phyloP scores from a whole-genome alignment of 1,284 basidiomycete species.

The Cutaneotrichosporon mucoides region DNA sequence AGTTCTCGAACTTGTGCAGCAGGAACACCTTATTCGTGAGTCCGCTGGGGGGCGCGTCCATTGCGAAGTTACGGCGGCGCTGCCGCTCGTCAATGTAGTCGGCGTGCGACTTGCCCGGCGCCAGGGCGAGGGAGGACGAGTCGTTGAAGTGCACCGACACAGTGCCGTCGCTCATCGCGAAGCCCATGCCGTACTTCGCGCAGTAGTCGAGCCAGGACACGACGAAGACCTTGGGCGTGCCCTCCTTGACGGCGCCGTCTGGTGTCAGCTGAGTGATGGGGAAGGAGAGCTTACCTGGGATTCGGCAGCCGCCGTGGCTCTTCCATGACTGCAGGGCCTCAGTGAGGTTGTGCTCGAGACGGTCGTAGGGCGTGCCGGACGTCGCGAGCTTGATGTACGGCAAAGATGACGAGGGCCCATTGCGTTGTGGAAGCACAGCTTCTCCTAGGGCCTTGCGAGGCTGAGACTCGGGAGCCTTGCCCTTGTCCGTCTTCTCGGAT shows the following conservation, averaged over 20 bases:
- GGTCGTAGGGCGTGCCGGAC: constrained; percentile 11
- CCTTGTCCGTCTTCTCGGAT: constrained; percentile 4
- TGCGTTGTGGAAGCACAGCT: neutral
- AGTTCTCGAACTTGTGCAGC: constrained; percentile 84
- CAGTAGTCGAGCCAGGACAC: constrained; percentile 98
- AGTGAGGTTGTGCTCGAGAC: constrained; percentile 59
- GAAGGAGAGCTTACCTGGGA: constrained; percentile 50
- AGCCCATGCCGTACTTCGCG: constrained; percentile 98
- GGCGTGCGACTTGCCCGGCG: constrained; percentile 81
- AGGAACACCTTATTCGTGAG: constrained; percentile 84
- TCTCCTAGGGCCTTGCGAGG: constrained; percentile 9
- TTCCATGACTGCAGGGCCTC: constrained; percentile 31
- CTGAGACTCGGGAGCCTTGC: neutral
- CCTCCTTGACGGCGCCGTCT: constrained; percentile 49
- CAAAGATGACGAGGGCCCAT: neutral
- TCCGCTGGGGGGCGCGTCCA: constrained; percentile 51
- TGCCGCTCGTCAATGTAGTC: constrained; percentile 61
- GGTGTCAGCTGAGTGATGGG: neutral
- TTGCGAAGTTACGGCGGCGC: constrained; percentile 41
- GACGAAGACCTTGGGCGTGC: constrained; percentile 79
- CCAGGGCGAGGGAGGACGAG: constrained; percentile 76
- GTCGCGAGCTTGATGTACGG: neutral
- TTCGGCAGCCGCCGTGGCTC: constrained; percentile 5
- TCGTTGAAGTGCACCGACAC: constrained; percentile 97
- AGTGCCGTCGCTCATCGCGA: constrained; percentile 89